Base-by-base conservation (phyloP, 305 asterid genomes). In the Fraxinus albicans region DNA sequence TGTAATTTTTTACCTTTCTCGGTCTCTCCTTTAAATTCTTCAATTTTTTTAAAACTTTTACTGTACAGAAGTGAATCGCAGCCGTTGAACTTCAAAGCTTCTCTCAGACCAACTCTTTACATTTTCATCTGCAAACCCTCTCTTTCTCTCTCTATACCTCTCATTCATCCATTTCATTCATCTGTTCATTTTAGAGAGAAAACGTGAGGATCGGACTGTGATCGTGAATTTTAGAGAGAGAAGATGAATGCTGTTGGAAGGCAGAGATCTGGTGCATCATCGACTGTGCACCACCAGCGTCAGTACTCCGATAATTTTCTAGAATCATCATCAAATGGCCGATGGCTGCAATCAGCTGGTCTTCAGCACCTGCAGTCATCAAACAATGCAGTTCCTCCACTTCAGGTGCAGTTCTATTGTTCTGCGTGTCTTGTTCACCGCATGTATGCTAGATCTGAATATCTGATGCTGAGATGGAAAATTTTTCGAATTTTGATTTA, bases 311-410 rank as follows among this genome's bases (percentile, higher is more conserved):
- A 95, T 73, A 89, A 95, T 87, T 96, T 87, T 80, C 83, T 89
- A 4, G 98, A 94, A 19, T 81, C 91, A 69, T 91, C 98, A 2
- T 92, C 99, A 34, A 91, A 96, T 58, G 98, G 95, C 25, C 87
- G 98, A 80, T 97, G 99, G 98, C 90, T 97, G 73, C 99, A 97
- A 85, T 97, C 99, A 79, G 97, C 99, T 85, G 99, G 99, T 67
- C 86, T 95, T 79, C 98, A 97, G 81, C 98, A 97, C 82, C 90
- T 95, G 1, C 98, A 95, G 86, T 91, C 98, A 31, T 89, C 97
- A 1, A 90, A 79, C 90, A 91, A 87, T 88, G 90, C 91, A 77
- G 86, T 76, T 87, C 90, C 93, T 86, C 92, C 93, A 25, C 85
- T 84, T 25, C 96, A 90, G 93, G 97, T 95, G 40, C 31, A 44